Conservation (phyloP, 2,329 filamentous ascomycete species). For the Dothistroma septosporum region DNA sequence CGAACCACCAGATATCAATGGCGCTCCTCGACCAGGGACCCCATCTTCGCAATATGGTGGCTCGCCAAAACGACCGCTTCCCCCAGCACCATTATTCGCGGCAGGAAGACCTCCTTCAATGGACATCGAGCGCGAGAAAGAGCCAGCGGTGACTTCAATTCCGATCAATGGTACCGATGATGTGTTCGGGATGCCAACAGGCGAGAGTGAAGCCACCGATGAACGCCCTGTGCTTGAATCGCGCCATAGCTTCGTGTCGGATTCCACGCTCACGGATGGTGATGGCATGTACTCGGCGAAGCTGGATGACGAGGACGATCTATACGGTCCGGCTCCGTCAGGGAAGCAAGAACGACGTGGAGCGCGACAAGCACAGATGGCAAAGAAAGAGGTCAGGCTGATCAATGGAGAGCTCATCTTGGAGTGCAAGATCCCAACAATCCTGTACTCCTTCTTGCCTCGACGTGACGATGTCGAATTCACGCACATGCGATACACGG, state of each 20-base stretch:
- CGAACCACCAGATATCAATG: slow-evolving; percentile 84
- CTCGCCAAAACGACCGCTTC: slow-evolving; percentile 79
- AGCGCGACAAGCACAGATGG: slow-evolving; percentile 79
- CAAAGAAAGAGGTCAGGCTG: slow-evolving; percentile 87
- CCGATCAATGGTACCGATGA: slow-evolving; percentile 55
- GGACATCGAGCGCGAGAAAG: slow-evolving; percentile 33
- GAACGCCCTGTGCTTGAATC: slow-evolving; percentile 55
- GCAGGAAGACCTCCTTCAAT: slow-evolving; percentile 46
- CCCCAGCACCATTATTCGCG: slow-evolving; percentile 81
- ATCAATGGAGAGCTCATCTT: slow-evolving; percentile 97
- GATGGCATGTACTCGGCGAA: slow-evolving; percentile 56
- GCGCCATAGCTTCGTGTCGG: slow-evolving; percentile 60
- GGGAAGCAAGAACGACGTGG: slow-evolving; percentile 84
- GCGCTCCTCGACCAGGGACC: slow-evolving; percentile 83
- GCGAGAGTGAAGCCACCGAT: slow-evolving; percentile 48
- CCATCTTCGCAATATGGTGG: slow-evolving; percentile 85
- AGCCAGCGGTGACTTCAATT: slow-evolving; percentile 64
- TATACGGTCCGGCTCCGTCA: slow-evolving; percentile 78
- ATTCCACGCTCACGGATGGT: slow-evolving; percentile 58
- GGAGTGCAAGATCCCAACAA: slow-evolving; percentile 98
- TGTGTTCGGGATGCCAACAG: slow-evolving; percentile 64
- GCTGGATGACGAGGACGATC: slow-evolving; percentile 50
- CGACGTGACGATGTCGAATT: slow-evolving; percentile 91
- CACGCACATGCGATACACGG: slow-evolving; percentile 97
- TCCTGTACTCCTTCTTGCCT: slow-evolving; percentile 93